Base-by-base conservation (phyloP, 2,329 filamentous ascomycete species). In the Pseudophaeomoniella oleicola region DNA sequence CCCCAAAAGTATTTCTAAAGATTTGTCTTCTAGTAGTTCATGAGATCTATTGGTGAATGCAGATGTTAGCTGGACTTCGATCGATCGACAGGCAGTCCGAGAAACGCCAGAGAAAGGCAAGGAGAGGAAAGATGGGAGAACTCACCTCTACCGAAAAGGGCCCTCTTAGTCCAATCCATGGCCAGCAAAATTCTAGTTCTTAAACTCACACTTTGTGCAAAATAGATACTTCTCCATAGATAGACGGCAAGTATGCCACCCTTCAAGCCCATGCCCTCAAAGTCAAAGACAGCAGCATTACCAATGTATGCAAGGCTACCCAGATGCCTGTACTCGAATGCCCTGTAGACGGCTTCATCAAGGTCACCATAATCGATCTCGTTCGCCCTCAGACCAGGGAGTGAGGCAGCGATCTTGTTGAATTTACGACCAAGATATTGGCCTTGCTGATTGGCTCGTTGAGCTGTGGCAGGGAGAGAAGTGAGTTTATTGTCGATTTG, bases 121-220 rank as follows among this genome's bases (percentile, higher is more conserved):
- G n/a, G n/a, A n/a, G n/a, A n/a, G n/a, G 22, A 6, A 27, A 27
- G 22, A n/a, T 27, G 9, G 22, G 22, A n/a, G n/a, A n/a, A 66
- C 78, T 65, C 62, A 94, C 88, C 90, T 78, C 90, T 72, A 47
- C 90, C 90, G 64, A 98, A 98, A 15, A 98, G 60, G 10, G 85
- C 83, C 55, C 92, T 72, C 73, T 96, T 98, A n/a, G 76, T 78
- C 90, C 90, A 98, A 57, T 98, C 90, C 90, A 98, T 94, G 13
- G 86, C 86, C 59, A 98, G 67, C 51, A 98, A 60, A 45, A 85
- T 73, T 43, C 88, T 74, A 16, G 90, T 98, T 47, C 90, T 69
- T 41, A 96, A 71, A 58, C 87, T 94, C 34, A 98, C 90, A 52
- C 85, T 94, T 67, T 98, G 85, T 10, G 90, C 86, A 64, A 98